A percentile compares a stretch with the other conserved stretches of the same genome.
Conservation (phyloP, 495 filamentous ascomycete species). For the Penicillium lagena region DNA sequence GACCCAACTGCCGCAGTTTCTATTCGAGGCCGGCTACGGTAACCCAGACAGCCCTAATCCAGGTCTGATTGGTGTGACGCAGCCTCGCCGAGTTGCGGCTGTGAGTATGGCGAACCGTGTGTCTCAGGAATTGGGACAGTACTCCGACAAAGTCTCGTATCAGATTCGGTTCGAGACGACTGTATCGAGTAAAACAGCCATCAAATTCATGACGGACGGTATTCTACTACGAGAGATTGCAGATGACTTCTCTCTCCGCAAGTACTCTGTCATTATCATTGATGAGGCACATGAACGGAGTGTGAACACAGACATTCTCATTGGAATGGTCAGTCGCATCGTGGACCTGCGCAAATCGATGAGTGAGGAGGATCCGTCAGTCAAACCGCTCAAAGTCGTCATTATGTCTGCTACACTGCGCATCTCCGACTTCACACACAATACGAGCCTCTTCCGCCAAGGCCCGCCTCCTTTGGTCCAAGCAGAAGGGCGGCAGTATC, state of each 20-base stretch:
- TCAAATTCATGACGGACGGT: slow-evolving; percentile 99
- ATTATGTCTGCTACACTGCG: slow-evolving; percentile 97
- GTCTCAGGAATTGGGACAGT: slow-evolving; percentile 70
- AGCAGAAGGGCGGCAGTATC: slow-evolving; percentile 88
- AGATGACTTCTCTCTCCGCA: slow-evolving; percentile 82
- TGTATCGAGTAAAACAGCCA: slow-evolving; percentile 72
- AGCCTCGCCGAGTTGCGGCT: slow-evolving; percentile 87
- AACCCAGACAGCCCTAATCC: slow-evolving; percentile 67
- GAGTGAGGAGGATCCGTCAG: slow-evolving; percentile 52
- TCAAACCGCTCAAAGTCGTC: slow-evolving; percentile 80
- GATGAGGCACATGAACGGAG: slow-evolving; percentile 98
- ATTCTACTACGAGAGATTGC: slow-evolving; percentile 87
- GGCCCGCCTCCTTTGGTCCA: slow-evolving; percentile 76
- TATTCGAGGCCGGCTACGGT: slow-evolving; percentile 92
- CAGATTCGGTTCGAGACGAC: slow-evolving; percentile 93
- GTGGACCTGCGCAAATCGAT: slow-evolving; percentile 68
- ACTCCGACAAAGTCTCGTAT: slow-evolving; percentile 69
- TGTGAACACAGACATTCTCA: slow-evolving; percentile 94
- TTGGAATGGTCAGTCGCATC: slow-evolving; percentile 92
- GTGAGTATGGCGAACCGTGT: slow-evolving; percentile 95
- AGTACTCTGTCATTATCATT: slow-evolving; percentile 90
- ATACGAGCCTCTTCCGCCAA: slow-evolving; percentile 68
- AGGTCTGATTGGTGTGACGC: slow-evolving; percentile 91
- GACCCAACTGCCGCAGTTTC: slow-evolving; percentile 91
- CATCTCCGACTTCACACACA: slow-evolving; percentile 85